Percentiles rank a stretch among this genome's conserved stretches.
These are phyloP conservation scores for Colletotrichum graminicola DNA, from an alignment of 2,329 filamentous ascomycete genomes.

Conservation along the genomic window DNA sequence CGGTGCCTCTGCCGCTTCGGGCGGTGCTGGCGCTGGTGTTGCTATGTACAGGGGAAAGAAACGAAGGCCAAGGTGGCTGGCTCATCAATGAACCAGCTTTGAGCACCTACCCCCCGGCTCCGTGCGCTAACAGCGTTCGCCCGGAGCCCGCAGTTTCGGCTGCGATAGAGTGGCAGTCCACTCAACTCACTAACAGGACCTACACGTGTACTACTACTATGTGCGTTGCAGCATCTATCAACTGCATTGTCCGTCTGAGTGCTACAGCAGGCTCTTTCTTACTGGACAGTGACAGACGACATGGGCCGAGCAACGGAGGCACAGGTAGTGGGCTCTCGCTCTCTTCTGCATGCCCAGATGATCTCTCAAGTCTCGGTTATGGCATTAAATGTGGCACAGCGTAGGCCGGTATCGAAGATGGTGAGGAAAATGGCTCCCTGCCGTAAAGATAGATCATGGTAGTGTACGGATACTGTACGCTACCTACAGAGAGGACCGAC, in stretches of 20 bases:
- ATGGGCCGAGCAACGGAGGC: neutral
- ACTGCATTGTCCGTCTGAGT: neutral
- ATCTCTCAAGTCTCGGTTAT: neutral
- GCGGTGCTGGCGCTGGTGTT: slow-evolving; percentile 29
- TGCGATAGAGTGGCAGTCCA: slow-evolving; percentile 1
- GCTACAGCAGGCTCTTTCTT: neutral
- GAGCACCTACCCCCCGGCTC: slow-evolving; percentile 5
- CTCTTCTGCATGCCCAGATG: neutral
- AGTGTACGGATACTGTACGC: too few relatives aligned
- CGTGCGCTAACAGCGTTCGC: slow-evolving; percentile 30
- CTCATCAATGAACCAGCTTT: neutral
- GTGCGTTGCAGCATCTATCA: neutral
- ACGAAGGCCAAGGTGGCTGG: neutral
- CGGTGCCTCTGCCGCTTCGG: slow-evolving; percentile 28
- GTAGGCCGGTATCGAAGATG: too few relatives aligned
- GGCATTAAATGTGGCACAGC: too few relatives aligned
- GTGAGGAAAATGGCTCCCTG: too few relatives aligned
- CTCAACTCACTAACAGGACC: neutral
- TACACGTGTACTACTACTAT: neutral
- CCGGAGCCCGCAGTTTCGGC: slow-evolving; percentile 35
- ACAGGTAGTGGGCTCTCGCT: neutral
- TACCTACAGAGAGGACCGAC: neutral
- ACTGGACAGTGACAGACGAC: neutral
- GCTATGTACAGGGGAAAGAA: slow-evolving; percentile 21
- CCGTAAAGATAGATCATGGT: neutral